Percentiles rank a stretch among this genome's conserved stretches.
phyloP scores from a whole-genome alignment of 1,284 basidiomycete genomes.

The Pterula multifida region DNA sequence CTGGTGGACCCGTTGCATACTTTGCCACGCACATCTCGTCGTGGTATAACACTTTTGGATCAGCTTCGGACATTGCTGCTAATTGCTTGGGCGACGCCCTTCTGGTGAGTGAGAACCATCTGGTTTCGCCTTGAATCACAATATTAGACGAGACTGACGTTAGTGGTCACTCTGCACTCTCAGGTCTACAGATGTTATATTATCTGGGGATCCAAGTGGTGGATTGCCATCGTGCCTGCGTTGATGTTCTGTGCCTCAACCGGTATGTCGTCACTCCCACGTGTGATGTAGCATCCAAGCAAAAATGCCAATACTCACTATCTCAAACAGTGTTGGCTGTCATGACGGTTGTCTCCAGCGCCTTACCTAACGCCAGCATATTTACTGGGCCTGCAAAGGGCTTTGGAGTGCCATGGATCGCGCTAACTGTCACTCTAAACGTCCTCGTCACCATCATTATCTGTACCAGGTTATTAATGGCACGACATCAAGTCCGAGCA shows the following conservation, averaged over 20 bases:
- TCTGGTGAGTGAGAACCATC: not conserved
- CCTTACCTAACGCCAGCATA: slow-evolving; percentile 11
- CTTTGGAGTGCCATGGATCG: slow-evolving; percentile 15
- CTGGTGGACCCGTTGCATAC: not conserved
- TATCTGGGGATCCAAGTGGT: not conserved
- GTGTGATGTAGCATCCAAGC: not conserved
- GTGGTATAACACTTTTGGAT: not conserved
- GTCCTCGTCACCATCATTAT: slow-evolving; percentile 15
- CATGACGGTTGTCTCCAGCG: slow-evolving; percentile 13
- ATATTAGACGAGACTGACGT: not conserved
- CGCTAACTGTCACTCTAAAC: slow-evolving; percentile 14
- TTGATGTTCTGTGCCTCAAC: not conserved
- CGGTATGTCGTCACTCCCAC: not conserved
- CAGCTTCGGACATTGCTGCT: not conserved
- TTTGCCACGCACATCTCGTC: not conserved
- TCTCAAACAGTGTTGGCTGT: slow-evolving; percentile 11
- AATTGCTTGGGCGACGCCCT: not conserved
- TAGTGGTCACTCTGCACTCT: not conserved
- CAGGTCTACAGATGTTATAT: not conserved
- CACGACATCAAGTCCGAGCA: slow-evolving; percentile 8
- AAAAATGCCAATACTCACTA: not conserved
- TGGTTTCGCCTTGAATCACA: not conserved
- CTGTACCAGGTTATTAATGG: slow-evolving; percentile 10
- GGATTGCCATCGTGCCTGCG: not conserved
- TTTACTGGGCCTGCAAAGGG: slow-evolving; percentile 9